Percentiles rank a stretch among this genome's conserved stretches.
phyloP scores from a whole-genome alignment of 768 basidiomycete species.

The Tulasnella sp. region DNA sequence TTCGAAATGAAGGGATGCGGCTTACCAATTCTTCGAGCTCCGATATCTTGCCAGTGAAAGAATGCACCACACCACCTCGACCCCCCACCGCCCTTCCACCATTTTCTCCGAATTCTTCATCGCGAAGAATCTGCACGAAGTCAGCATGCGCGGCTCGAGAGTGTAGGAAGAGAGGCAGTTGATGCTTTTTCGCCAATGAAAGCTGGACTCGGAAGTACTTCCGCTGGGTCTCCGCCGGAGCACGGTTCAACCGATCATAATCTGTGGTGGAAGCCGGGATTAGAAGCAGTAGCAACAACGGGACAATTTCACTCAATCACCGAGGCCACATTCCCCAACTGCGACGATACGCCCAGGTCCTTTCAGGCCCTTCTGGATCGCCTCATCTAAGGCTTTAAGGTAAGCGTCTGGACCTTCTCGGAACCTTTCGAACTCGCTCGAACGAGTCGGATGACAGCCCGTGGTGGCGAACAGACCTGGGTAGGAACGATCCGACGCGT shows the following conservation, averaged over 20 bases:
- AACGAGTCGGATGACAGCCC: constrained; percentile 73
- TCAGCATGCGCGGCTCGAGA: constrained; percentile 67
- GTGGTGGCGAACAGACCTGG: constrained; percentile 60
- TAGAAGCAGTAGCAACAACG: not conserved
- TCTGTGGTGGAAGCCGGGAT: constrained; percentile 33
- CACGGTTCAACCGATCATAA: constrained; percentile 65
- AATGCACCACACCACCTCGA: constrained; percentile 70
- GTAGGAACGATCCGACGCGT: not conserved
- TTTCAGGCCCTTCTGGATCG: constrained; percentile 40
- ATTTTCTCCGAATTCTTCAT: constrained; percentile 51
- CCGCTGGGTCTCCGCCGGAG: constrained; percentile 48
- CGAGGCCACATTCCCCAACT: constrained; percentile 72
- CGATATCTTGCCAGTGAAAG: constrained; percentile 57
- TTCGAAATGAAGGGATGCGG: not conserved
- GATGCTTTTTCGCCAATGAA: constrained; percentile 53
- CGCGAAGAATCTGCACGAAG: constrained; percentile 51
- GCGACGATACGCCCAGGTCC: constrained; percentile 55
- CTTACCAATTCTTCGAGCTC: constrained; percentile 59
- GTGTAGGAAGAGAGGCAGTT: constrained; percentile 72
- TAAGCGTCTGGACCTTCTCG: constrained; percentile 50
- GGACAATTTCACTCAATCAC: constrained; percentile 29
- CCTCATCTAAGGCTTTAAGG: constrained; percentile 43
- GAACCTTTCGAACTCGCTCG: constrained; percentile 52
- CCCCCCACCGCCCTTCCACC: constrained; percentile 47
- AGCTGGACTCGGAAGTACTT: constrained; percentile 60